phyloP scores from a whole-genome alignment of 2,329 filamentous ascomycete species.

The Falciphora oryzae region DNA sequence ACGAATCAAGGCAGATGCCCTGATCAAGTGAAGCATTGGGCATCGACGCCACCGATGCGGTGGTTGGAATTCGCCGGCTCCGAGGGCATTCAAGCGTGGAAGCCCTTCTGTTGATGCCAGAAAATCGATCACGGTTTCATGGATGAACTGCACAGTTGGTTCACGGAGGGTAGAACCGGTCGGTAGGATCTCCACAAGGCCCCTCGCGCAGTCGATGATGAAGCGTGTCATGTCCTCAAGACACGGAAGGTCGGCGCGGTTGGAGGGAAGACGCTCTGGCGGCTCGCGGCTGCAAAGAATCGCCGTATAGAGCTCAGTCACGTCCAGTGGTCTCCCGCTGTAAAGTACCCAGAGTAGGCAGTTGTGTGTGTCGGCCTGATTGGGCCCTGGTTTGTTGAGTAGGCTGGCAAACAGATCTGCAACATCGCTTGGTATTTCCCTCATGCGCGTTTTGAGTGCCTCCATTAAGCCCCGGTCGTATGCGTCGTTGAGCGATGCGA shows the following conservation, averaged over 20 bases:
- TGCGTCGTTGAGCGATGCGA: constrained; percentile 32
- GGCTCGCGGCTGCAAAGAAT: constrained; percentile 25
- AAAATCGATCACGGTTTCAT: constrained; percentile 45
- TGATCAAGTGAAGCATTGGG: no score
- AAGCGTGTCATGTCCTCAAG: constrained; percentile 24
- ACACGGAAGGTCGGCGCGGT: constrained; percentile 13
- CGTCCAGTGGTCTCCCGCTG: constrained; percentile 34
- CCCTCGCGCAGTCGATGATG: constrained; percentile 40
- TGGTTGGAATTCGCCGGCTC: constrained; percentile 24
- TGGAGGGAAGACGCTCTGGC: not conserved
- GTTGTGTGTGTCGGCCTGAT: constrained; percentile 34
- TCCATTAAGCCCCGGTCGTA: constrained; percentile 22
- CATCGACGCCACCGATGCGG: no score
- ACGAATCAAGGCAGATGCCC: no score
- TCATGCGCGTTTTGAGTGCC: constrained; percentile 23
- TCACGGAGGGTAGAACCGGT: constrained; percentile 10
- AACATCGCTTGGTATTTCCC: constrained; percentile 32
- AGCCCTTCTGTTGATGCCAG: constrained; percentile 32
- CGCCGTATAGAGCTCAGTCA: constrained; percentile 36
- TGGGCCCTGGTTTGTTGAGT: constrained; percentile 36
- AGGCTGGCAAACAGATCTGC: constrained; percentile 46
- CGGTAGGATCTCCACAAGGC: constrained; percentile 38
- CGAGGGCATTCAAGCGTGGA: constrained; percentile 23
- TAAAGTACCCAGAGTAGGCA: constrained; percentile 52
- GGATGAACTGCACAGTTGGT: constrained; percentile 45